Base-by-base conservation (phyloP, 139 green algal species). In the Edaphochlamys debaryana region DNA sequence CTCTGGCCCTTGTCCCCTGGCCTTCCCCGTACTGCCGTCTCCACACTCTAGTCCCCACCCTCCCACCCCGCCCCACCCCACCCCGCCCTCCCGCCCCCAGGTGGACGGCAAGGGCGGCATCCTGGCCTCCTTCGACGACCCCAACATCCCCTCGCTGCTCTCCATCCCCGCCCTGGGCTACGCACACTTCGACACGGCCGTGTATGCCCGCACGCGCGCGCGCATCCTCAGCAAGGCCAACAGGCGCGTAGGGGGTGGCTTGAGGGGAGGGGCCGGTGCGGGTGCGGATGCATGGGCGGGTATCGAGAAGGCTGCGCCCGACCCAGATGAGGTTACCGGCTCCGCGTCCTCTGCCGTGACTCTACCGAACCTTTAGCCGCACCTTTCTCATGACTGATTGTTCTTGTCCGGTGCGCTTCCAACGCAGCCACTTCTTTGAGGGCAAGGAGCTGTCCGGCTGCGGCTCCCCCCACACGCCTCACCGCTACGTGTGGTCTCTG, bases 61-160 rank as follows among this genome's bases (percentile, higher is more conserved):
- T n/a, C n/a, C n/a, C n/a, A n/a, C n/a, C n/a, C n/a, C n/a, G n/a
- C n/a, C n/a, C n/a, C n/a, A n/a, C n/a, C n/a, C n/a, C n/a, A n/a
- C n/a, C n/a, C 11, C 45, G 45, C 45, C 45, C 45, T 13, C 13
- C 45, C 11, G 45, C 13, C 45, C 11, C 13, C 45, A 94, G 52
- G 91, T 95, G 30, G 92, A 95, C 58, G 92, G 92, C 2, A 74
- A 90, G 19, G 91, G 87, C 66, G 72, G 82, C 34, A 37, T 72
- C 13, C 63, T 90, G 22, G 45, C 48, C 22, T 84, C 90, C 63
- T 90, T 90, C 76, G 92, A 95, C 66, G 92, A 95, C 80, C 90
- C 92, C 58, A 95, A 95, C 69, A 54, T 95, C 64, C 92, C 92
- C 22, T 91, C 84, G 11, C 82, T 95, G 54, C 82, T 95, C 73